These are phyloP conservation scores for Zopfochytrium polystomum DNA, from an alignment of 371 early-diverging fungal species.

Conservation along the genomic window DNA sequence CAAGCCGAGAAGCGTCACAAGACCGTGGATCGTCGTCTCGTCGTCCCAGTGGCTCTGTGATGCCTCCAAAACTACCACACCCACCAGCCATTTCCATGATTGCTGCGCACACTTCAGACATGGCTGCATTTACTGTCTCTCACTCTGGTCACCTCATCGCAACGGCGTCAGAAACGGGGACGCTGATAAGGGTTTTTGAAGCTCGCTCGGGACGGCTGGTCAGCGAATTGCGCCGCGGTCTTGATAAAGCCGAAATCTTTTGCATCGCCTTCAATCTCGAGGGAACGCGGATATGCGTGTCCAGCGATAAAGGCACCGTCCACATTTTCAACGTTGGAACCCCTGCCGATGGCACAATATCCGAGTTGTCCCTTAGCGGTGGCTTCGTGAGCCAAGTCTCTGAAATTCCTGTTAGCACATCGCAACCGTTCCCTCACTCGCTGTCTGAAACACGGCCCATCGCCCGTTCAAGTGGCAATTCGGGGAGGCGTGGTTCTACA, in stretches of 20 bases:
- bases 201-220: conserved; percentile 68
- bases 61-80: no score
- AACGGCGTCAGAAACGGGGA: conserved; percentile 58
- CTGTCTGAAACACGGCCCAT: not conserved
- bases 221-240: conserved; percentile 84
- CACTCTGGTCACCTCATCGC: conserved; percentile 31
- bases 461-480: not conserved
- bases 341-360: conserved; percentile 13
- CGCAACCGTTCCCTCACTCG: not conserved
- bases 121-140: conserved; percentile 71
- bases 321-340: conserved; percentile 85
- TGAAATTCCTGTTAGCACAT: not conserved
- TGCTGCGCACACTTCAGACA: conserved; percentile 74
- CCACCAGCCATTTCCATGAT: conserved; percentile 65
- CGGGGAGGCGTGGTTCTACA: not conserved
- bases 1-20: no score
- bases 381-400: not conserved
- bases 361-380: not conserved
- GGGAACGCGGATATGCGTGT: conserved; percentile 74
- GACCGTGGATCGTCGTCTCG: no score
- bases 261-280: conserved; percentile 81
- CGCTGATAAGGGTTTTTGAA: conserved; percentile 86
- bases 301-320: conserved; percentile 90
- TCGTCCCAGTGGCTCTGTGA: no score
- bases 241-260: conserved; percentile 86